Evolutionary conservation across 371 early-diverging fungal species (phyloP), one percentile per base, ranked within the genome.

Genomic region (Batkoa obscura): DNA sequence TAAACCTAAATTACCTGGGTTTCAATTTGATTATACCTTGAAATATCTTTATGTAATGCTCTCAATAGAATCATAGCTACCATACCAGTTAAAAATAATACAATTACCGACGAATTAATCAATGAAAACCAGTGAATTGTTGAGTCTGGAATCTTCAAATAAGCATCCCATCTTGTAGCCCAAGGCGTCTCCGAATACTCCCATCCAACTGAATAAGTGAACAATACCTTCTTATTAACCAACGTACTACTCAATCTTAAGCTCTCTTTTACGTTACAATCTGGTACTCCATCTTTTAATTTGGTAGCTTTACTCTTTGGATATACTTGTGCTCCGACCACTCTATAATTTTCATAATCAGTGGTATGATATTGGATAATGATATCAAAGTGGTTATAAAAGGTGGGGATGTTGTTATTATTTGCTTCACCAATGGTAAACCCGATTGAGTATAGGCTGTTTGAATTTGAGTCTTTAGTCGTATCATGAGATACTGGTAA

Each of bases 81-180:
- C 88, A 92, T 88, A 31, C 81, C 82, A 6, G 84, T 85, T 62
- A 96, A 71, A 73, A 94, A 84, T 2, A 90, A 65, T 9, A 88
- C 86, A 62, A 93, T 87, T 37, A 88, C 84, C 47, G 83, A 78
- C n/a, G 89, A 88, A 75, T 88, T 88, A 61, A 88, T 78, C 60
- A 94, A 69, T 50, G 83, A 82, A 71, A 68, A 78, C 79, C 74
- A 80, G 50, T 78, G 79, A 59, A 92, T 89, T 59, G 85, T 76
- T n/a, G 94, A 82, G 59, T 92, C 89, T 13, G 74, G 67, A 12
- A 83, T 77, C 54, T 83, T 70, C 55, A 96, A 59, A 65, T 93
- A 94, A 59, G 73, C 75, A 68, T 94, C 94, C 94, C 94, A 94
- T 42, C 94, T 80, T 2, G 93, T 93, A 6, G 85, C 90, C 94